phyloP scores from a whole-genome alignment of 2,329 filamentous ascomycete species.

The Verticillium isaacii region DNA sequence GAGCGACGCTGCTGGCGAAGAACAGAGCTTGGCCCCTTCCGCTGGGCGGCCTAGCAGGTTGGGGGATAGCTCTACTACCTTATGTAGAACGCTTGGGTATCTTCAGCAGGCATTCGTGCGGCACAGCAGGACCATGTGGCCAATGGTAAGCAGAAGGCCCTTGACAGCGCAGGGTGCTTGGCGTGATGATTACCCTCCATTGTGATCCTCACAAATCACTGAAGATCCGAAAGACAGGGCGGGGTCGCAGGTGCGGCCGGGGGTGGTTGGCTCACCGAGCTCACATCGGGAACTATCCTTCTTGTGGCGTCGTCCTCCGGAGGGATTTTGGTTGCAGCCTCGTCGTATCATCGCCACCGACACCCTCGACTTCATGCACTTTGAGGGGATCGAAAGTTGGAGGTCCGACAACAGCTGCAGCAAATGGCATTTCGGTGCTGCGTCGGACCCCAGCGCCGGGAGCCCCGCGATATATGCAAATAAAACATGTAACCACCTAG shows the following conservation, averaged over 20 bases:
- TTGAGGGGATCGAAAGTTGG: too few species aligned
- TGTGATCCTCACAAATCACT: not conserved
- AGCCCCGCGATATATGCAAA: not conserved
- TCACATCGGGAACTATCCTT: not conserved
- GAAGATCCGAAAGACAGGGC: not conserved
- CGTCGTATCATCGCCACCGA: not conserved
- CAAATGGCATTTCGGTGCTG: not conserved
- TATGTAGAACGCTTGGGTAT: not conserved
- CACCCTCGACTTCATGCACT: too few species aligned
- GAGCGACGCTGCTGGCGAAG: not conserved
- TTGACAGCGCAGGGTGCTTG: not conserved
- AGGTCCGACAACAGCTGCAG: not conserved
- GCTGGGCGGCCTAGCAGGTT: not conserved
- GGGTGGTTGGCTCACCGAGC: not conserved
- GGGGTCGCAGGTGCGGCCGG: not conserved
- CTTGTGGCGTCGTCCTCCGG: not conserved
- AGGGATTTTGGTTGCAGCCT: not conserved
- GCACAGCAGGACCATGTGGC: not conserved
- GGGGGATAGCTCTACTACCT: not conserved
- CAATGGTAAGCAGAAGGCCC: not conserved
- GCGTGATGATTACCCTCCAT: not conserved
- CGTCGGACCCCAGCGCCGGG: not conserved
- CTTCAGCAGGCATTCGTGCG: not conserved
- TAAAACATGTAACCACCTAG: not conserved
- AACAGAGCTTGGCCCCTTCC: not conserved